Base-by-base conservation (phyloP, 1,284 basidiomycete species). In the Xerocomus amazonicus region DNA sequence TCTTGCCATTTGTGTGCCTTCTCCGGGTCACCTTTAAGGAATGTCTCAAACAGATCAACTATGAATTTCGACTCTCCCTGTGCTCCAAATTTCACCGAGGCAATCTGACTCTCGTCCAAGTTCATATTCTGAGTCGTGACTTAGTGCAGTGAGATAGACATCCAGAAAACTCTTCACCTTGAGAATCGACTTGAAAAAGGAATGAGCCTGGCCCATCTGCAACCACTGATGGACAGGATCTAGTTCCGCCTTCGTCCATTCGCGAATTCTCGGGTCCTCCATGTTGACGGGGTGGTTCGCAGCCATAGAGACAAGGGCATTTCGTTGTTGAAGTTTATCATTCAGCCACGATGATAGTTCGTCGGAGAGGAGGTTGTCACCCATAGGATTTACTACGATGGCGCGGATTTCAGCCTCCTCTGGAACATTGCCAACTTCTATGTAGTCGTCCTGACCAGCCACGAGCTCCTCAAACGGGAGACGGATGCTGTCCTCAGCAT, bases 221-320 rank as follows among this genome's bases (percentile, higher is more conserved):
- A 67, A 36, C 54, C 59, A 62, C 23, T 56, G 55, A 51, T 60
- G 63, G 38, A 62, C 55, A 34, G 60, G 45, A 3, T 59, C 58
- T 43, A 61, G 51, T 47, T 74, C 71, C 27, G 63, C 61, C 12
- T 19, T 40, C 6, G 59, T 66, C 63, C 63, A 71, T 45, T 69
- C 65, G 16, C 73, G 63, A 41, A 74, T 65, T 36, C 73, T 62
- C 5, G 58, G 55, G 48, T 74, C 72, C 23, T 68, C 61, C 70
- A 73, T 73, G 19, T 66, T n/a, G 34, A 66, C 38, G 7, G 56
- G 29, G 2, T 40, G 55, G 29, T 26, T 16, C 10, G 54, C 45
- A 1, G 13, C 49, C 55, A 62, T 48, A 23, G 48, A 47, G 39
- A 42, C 48, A 9, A 52, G 57, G 2, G 51, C 46, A 16, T 62